Percentiles rank a stretch among this genome's conserved stretches.
Evolutionary conservation across 1,284 basidiomycete genomes (phyloP).

Genomic region (Trametes sp.): DNA sequence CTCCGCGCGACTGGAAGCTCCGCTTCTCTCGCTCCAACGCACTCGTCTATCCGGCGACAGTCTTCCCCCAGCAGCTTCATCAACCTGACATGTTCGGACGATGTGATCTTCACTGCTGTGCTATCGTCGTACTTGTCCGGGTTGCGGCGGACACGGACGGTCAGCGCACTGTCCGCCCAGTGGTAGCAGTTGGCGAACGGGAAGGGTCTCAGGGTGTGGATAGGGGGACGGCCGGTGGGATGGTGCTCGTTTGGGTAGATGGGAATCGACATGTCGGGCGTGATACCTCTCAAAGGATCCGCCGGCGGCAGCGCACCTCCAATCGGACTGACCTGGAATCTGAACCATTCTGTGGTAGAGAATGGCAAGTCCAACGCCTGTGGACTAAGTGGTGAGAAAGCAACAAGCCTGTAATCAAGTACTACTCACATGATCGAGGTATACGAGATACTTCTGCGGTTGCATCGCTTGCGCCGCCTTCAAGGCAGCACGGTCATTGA

Average conservation of each 20-base stretch:
- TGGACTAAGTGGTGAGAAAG: background rate
- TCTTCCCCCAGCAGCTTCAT: background rate
- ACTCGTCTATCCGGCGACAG: constrained; percentile 4
- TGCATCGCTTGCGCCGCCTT: background rate
- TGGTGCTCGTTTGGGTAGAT: constrained; percentile 13
- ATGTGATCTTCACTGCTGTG: constrained; percentile 1
- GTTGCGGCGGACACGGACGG: constrained; percentile 15
- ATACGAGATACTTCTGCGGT: constrained; percentile 18
- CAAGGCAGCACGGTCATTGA: background rate
- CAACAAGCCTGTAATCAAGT: background rate
- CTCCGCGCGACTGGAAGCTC: background rate
- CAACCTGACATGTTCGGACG: constrained; percentile 2
- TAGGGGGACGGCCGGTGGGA: background rate
- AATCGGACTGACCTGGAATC: constrained; percentile 8
- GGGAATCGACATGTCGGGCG: constrained; percentile 17
- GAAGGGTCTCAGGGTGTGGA: constrained; percentile 5
- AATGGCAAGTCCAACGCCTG: constrained; percentile 17
- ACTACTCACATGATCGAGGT: constrained; percentile 12
- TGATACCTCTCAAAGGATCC: constrained; percentile 8
- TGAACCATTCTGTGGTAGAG: constrained; percentile 14
- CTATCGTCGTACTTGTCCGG: constrained; percentile 8
- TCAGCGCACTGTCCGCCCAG: constrained; percentile 10
- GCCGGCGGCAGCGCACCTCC: constrained; percentile 1
- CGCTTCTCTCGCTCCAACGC: background rate
- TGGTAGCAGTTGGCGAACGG: constrained; percentile 21